A percentile compares a stretch with the other conserved stretches of the same genome.
phyloP scores from a whole-genome alignment of 73 alveolate species.

The Stentor roeselii region DNA sequence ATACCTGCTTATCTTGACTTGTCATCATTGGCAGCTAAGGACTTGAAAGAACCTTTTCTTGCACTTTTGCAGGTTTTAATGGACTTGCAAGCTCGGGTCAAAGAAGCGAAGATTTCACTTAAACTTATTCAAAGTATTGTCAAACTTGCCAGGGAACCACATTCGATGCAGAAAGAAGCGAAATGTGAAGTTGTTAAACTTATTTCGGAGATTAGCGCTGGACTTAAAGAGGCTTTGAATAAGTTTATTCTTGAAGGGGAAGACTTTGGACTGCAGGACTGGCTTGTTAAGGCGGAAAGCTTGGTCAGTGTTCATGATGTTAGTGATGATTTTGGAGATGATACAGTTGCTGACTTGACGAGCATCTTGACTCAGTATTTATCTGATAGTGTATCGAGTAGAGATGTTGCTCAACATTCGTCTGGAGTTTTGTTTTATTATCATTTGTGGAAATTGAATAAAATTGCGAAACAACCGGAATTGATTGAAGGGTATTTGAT shows the following conservation, averaged over 20 bases:
- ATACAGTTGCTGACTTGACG: neutral
- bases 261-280: neutral
- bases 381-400: neutral
- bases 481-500: neutral
- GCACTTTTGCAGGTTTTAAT: neutral
- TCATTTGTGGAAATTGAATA: conserved; percentile 14
- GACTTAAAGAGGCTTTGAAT: neutral
- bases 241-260: neutral
- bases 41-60: conserved; percentile 10
- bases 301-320: conserved; percentile 1
- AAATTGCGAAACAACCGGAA: conserved; percentile 4
- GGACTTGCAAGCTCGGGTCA: neutral
- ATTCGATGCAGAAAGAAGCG: conserved; percentile 24
- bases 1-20: neutral
- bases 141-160: conserved; percentile 21
- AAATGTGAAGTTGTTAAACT: neutral
- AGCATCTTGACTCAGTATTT: neutral
- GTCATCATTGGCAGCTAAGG: conserved; percentile 16
- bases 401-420: neutral
- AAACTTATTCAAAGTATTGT: neutral
- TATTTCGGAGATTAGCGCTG: neutral
- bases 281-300: conserved; percentile 5
- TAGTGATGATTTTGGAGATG: neutral
- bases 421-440: neutral
- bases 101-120: neutral